Conservation (phyloP, 2,329 filamentous ascomycete species). For the Ilyonectria robusta region DNA sequence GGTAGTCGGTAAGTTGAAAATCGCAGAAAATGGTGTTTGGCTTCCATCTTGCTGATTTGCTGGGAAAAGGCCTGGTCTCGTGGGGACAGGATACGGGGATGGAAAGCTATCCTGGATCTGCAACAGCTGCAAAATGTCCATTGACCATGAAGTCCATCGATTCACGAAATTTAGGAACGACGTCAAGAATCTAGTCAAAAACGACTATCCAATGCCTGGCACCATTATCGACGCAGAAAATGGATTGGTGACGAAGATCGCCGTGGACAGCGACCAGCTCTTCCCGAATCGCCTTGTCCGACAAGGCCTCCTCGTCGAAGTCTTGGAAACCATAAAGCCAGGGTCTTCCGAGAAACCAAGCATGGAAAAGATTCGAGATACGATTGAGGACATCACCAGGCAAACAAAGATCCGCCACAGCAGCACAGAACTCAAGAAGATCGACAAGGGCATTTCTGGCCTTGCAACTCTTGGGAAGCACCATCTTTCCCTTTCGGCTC, state of each 20-base stretch:
- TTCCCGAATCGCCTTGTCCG: background rate
- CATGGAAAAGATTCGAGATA: slow-evolving; percentile 62
- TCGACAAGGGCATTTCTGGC: slow-evolving; percentile 24
- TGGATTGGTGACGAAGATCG: background rate
- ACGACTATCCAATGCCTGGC: background rate
- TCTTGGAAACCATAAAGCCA: background rate
- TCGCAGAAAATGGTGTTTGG: background rate
- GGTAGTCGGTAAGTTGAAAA: background rate
- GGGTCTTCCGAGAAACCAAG: slow-evolving; percentile 51
- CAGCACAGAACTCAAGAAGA: slow-evolving; percentile 41
- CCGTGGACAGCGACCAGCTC: background rate
- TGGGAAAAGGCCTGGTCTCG: background rate
- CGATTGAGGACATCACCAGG: slow-evolving; percentile 68
- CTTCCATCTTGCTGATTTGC: too few relatives aligned
- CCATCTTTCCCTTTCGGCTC: background rate
- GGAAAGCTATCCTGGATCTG: slow-evolving; percentile 65
- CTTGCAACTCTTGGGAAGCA: background rate
- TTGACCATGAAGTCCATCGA: background rate
- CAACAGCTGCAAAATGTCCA: background rate
- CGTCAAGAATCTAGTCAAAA: background rate
- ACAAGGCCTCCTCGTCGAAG: background rate
- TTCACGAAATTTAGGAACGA: slow-evolving; percentile 4
- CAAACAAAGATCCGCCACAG: slow-evolving; percentile 64
- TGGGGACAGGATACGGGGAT: slow-evolving; percentile 57
- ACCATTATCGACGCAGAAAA: background rate